Percentiles rank a stretch among this genome's conserved stretches.
phyloP scores from a whole-genome alignment of 202 grass and related monocot genomes.

The Zizania palustris region DNA sequence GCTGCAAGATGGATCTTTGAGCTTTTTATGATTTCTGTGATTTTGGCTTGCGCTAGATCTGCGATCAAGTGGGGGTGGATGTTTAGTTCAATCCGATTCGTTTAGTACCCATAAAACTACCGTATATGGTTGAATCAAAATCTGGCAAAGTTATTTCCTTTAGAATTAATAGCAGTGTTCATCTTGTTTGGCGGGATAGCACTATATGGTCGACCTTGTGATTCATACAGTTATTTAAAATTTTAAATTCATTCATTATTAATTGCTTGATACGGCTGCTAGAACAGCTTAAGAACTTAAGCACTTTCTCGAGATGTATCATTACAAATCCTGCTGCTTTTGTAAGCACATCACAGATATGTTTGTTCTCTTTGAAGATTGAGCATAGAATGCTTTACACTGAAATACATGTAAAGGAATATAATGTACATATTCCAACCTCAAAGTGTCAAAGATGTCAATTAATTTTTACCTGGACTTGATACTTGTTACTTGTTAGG shows the following conservation, averaged over 20 bases:
- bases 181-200: not conserved
- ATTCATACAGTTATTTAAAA: not conserved
- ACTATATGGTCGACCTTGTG: not conserved
- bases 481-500: not conserved
- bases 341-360: not conserved
- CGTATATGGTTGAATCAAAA: not conserved
- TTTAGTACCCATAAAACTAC: not conserved
- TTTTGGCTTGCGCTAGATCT: not conserved
- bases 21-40: not conserved
- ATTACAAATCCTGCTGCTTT: not conserved
- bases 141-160: not conserved
- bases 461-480: not conserved
- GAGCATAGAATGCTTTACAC: not conserved
- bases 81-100: not conserved
- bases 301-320: not conserved
- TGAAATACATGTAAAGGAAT: not conserved
- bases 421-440: not conserved
- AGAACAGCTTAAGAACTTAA: not conserved
- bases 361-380: not conserved
- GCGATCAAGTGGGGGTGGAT: not conserved
- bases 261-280: not conserved
- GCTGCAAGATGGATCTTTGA: not conserved
- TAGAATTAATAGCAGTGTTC: not conserved
- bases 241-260: not conserved
- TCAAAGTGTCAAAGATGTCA: not conserved